These are phyloP conservation scores for Leishmania amazonensis DNA, from an alignment of 208 protist genomes.

Conservation along the genomic window DNA sequence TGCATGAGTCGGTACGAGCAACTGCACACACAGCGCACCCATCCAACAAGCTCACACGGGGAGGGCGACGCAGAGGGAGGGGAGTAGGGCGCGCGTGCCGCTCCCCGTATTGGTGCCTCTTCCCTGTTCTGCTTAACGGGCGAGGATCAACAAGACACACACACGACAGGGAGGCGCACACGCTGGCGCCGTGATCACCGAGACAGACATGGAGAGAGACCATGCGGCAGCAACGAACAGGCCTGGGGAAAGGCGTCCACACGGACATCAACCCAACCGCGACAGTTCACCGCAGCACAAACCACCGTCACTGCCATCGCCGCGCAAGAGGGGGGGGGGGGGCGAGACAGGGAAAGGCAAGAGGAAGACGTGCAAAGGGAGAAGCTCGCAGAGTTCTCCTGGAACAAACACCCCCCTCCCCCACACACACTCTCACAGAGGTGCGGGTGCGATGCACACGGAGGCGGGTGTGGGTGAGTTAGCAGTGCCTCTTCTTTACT, in stretches of 20 bases:
- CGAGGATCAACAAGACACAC: not conserved
- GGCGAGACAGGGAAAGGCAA: not conserved
- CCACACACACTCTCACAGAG: not conserved
- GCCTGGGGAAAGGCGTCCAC: not conserved
- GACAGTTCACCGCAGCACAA: not conserved
- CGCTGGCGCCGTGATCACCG: not conserved
- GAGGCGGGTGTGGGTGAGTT: not conserved
- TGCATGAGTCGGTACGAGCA: not conserved
- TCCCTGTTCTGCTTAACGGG: not conserved
- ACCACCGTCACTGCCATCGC: not conserved
- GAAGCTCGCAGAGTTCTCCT: not conserved
- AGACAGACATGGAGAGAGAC: not conserved
- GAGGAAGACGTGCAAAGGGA: not conserved
- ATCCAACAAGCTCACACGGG: not conserved
- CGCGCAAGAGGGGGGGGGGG: not conserved
- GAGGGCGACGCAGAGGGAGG: not conserved
- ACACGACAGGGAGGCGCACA: conserved; percentile 4
- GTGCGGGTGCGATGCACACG: not conserved
- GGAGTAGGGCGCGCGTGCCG: not conserved
- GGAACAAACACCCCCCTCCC: not conserved
- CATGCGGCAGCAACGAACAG: not conserved
- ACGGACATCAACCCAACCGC: not conserved
- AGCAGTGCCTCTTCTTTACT: not conserved
- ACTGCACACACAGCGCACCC: not conserved
- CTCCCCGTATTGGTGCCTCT: not conserved